Evolutionary conservation across 2,329 filamentous ascomycete genomes (phyloP).

Genomic region (Pseudogymnoascus sp.): DNA sequence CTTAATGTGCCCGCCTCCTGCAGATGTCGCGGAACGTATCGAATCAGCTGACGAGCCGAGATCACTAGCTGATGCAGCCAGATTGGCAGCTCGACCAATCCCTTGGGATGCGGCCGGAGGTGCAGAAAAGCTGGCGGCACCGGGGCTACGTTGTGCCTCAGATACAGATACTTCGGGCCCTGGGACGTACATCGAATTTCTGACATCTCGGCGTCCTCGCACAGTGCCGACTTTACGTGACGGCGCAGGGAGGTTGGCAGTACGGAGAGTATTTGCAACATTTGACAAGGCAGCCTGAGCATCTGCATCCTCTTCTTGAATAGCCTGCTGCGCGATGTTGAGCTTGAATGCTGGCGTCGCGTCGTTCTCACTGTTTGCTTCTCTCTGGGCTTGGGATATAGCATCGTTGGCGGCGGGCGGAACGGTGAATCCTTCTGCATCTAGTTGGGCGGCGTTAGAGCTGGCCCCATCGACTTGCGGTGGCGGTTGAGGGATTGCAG

Average conservation of each 20-base stretch:
- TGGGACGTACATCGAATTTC: slow-evolving; percentile 83
- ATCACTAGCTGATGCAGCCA: slow-evolving; percentile 22
- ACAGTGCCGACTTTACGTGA: slow-evolving; percentile 68
- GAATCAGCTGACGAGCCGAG: slow-evolving; percentile 41
- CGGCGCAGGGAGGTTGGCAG: slow-evolving; percentile 53
- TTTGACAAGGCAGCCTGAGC: slow-evolving; percentile 70
- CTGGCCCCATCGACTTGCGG: slow-evolving; percentile 16
- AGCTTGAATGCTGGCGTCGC: slow-evolving; percentile 69
- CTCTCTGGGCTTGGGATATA: slow-evolving; percentile 67
- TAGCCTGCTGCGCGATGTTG: slow-evolving; percentile 71
- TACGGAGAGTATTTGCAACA: slow-evolving; percentile 66
- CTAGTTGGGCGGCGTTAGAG: slow-evolving; percentile 42
- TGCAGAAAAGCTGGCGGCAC: slow-evolving; percentile 17
- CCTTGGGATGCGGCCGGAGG: slow-evolving; percentile 23
- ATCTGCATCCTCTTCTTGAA: slow-evolving; percentile 70
- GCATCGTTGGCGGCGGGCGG: slow-evolving; percentile 57
- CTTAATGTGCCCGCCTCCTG: slow-evolving; percentile 60
- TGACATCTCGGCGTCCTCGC: slow-evolving; percentile 81
- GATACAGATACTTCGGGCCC: slow-evolving; percentile 26
- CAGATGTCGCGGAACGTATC: slow-evolving; percentile 76
- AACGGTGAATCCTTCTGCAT: slow-evolving; percentile 72
- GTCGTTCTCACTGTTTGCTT: slow-evolving; percentile 50
- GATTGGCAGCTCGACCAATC: slow-evolving; percentile 1
- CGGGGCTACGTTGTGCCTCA: slow-evolving; percentile 2
- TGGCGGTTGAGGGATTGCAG: slow-evolving; percentile 47